Conservation (phyloP, 2,329 filamentous ascomycete genomes). For the Colletotrichum zoysiae region DNA sequence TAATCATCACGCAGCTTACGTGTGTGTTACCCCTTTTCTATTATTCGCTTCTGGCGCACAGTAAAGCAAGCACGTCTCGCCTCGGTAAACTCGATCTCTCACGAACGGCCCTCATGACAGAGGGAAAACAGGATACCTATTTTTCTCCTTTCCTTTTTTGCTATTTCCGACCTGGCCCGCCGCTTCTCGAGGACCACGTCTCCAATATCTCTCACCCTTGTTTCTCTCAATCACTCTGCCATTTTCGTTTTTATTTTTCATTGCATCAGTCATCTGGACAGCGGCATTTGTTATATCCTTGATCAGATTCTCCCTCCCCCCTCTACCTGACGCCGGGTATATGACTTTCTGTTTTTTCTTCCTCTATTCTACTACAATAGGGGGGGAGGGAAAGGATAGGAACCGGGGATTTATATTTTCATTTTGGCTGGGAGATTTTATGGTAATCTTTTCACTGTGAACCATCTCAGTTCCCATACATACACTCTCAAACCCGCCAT, state of each 20-base stretch:
- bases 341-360: slow-evolving; percentile 47
- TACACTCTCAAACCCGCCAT: neutral
- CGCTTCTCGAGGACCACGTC: slow-evolving; percentile 20
- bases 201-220: neutral
- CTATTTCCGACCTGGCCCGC: slow-evolving; percentile 38
- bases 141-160: slow-evolving; percentile 36
- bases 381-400: slow-evolving; percentile 42
- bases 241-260: slow-evolving; percentile 39
- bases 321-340: slow-evolving; percentile 42
- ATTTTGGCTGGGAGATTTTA: slow-evolving; percentile 11
- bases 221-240: no score
- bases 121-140: slow-evolving; percentile 33
- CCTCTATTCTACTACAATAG: slow-evolving; percentile 36
- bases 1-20: slow-evolving; percentile 1
- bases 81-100: neutral
- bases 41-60: slow-evolving; percentile 24
- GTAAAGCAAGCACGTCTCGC: slow-evolving; percentile 8
- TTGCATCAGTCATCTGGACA: slow-evolving; percentile 40
- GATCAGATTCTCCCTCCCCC: slow-evolving; percentile 42
- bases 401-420: slow-evolving; percentile 27
- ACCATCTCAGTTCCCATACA: neutral
- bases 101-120: neutral
- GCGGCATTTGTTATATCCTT: slow-evolving; percentile 43
- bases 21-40: slow-evolving; percentile 35
- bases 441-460: slow-evolving; percentile 1